Evolutionary conservation across 1,284 basidiomycete genomes (phyloP), one percentile per base, ranked within the genome.

Genomic region (Trametes pubescens): DNA sequence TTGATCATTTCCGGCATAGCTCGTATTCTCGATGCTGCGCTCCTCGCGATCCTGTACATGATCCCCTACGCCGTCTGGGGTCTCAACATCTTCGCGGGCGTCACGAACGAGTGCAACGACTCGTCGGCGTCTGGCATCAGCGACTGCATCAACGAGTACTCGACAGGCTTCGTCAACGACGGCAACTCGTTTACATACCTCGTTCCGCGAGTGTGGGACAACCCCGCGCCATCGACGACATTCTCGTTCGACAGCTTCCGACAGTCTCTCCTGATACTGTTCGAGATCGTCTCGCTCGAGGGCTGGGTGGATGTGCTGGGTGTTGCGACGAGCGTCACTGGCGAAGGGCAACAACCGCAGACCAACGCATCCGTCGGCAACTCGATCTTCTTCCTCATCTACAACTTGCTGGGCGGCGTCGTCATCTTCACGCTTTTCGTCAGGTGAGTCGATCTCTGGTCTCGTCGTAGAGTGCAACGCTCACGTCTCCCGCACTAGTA

Each of bases 41-140:
- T 98, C 57, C 87, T 99, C n/a, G 95, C 96, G 51, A 87, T 98
- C 57, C 84, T 99, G 54, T 96, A 99, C 79, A 91, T 99, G 85
- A 94, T 99, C 68, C 97, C 97, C 0, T 99, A 96, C 74, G 96
- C 97, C 4, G 91, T 98, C 1, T 99, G 97, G 96, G 97, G 96
- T 6, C 86, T 96, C 64, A 98, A 97, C 72, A 93, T 99, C 74
- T 99, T 99, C 77, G 83, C 90, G 0, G 95, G 95, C 8, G 80
- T 90, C 64, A 88, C 97, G 78, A 95, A 92, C 75, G 77, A 81
- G 51, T 99, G 97, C 82, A 99, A 95, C 73, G 96, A 99, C 73
- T 75, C 62, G 18, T 76, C 74, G 56, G 87, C 84, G 1, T 71
- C 78, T 35, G 91, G 86, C 4, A 83, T 89, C 37, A 73, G 73